phyloP scores from a whole-genome alignment of 805 yeast genomes.

The Candida mattraensis region DNA sequence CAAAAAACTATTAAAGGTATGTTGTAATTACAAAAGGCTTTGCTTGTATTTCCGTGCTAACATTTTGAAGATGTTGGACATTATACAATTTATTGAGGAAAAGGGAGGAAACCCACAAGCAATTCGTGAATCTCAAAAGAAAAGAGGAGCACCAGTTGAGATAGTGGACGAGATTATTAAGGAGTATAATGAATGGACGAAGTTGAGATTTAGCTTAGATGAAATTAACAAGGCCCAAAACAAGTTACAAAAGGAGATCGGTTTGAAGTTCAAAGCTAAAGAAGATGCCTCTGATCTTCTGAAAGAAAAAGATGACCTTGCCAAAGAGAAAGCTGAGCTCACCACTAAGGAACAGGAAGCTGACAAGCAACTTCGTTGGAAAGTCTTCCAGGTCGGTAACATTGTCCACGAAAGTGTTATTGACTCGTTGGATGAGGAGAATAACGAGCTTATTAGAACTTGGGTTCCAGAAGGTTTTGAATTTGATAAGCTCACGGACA shows the following conservation, averaged over 20 bases:
- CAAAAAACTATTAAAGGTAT: too few relatives aligned
- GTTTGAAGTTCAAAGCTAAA: conserved; percentile 87
- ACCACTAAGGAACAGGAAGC: conserved; percentile 73
- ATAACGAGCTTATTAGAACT: conserved; percentile 81
- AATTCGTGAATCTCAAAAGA: conserved; percentile 84
- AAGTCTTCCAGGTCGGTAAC: conserved; percentile 91
- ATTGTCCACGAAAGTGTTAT: conserved; percentile 91
- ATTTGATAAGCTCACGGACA: conserved; percentile 53
- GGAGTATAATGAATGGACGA: conserved; percentile 92
- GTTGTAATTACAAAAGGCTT: too few relatives aligned
- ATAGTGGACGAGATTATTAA: conserved; percentile 91
- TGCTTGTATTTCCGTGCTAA: too few relatives aligned
- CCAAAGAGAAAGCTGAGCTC: conserved; percentile 65
- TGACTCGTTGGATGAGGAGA: conserved; percentile 82
- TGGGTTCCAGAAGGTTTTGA: conserved; percentile 76
- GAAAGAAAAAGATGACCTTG: conserved; percentile 75
- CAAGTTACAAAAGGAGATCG: conserved; percentile 90
- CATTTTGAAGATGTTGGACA: conserved; percentile 74
- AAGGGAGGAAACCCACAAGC: conserved; percentile 95
- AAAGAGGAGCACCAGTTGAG: conserved; percentile 94
- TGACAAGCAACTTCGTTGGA: conserved; percentile 68
- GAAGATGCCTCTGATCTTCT: conserved; percentile 89
- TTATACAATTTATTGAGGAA: conserved; percentile 87
- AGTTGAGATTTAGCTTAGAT: conserved; percentile 85
- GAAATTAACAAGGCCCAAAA: conserved; percentile 85